A percentile compares a stretch with the other conserved stretches of the same genome.
phyloP scores from a whole-genome alignment of 257 asterid genomes.

The Solanum sparsipilum region DNA sequence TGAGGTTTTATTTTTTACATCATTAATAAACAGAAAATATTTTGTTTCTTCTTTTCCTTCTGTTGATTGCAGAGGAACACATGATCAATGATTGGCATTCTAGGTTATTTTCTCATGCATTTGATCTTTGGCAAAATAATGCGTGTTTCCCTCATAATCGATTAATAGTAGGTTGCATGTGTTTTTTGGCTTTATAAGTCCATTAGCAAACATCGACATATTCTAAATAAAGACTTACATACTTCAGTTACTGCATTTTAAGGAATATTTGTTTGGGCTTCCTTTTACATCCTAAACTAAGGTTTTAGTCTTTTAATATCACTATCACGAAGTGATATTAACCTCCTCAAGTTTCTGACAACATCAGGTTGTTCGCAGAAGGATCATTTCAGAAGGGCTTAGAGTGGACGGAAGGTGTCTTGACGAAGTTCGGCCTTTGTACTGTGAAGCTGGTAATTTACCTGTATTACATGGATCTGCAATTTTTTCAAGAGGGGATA shows the following conservation, averaged over 20 bases:
- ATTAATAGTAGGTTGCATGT: background rate
- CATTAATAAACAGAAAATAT: background rate
- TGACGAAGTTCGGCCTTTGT: constrained; percentile 85
- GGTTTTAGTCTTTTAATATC: background rate
- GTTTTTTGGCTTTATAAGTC: background rate
- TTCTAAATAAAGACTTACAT: background rate
- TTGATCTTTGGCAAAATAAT: background rate
- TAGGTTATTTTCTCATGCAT: background rate
- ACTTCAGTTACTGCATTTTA: background rate
- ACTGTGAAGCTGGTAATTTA: constrained; percentile 84
- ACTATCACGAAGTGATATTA: background rate
- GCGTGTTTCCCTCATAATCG: background rate
- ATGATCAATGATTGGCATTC: background rate
- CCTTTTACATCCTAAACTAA: background rate
- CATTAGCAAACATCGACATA: background rate
- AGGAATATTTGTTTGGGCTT: background rate
- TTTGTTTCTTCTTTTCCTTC: background rate
- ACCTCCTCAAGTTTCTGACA: constrained; percentile 12
- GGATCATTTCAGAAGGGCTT: constrained; percentile 74
- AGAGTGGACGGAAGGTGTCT: constrained; percentile 92
- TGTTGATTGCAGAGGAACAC: background rate
- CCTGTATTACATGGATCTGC: constrained; percentile 86
- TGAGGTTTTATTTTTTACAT: background rate
- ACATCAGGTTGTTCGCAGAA: constrained; percentile 73
- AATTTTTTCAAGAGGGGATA: constrained; percentile 84